These are phyloP conservation scores for Asterophora parasitica DNA, from an alignment of 768 basidiomycete genomes.

Conservation along the genomic window DNA sequence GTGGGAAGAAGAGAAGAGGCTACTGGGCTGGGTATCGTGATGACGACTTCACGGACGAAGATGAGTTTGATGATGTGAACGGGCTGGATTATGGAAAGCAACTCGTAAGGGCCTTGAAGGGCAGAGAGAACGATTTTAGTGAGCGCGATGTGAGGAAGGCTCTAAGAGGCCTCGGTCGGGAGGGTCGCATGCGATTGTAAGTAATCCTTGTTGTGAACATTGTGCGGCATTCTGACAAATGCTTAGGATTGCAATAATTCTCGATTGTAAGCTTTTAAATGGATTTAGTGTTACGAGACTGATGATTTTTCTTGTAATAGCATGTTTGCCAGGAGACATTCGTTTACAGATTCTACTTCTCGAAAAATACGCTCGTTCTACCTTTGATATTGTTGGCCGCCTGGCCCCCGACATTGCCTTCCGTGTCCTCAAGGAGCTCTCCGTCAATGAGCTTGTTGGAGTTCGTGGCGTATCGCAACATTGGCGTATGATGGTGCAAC, in stretches of 20 bases:
- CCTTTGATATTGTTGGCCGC: conserved; percentile 76
- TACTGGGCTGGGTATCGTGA: conserved; percentile 73
- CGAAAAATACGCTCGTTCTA: conserved; percentile 77
- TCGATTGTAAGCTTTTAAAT: conserved; percentile 42
- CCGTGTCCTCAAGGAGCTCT: conserved; percentile 51
- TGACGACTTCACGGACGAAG: conserved; percentile 42
- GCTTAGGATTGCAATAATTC: conserved; percentile 52
- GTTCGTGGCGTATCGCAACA: conserved; percentile 51
- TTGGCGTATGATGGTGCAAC: conserved; percentile 44
- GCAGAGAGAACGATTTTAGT: conserved; percentile 57
- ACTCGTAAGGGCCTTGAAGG: conserved; percentile 41
- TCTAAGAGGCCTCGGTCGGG: conserved; percentile 54
- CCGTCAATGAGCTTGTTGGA: conserved; percentile 56
- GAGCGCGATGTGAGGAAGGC: conserved; percentile 67
- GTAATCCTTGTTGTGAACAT: conserved; percentile 21
- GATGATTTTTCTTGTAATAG: conserved; percentile 27
- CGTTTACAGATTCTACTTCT: conserved; percentile 78
- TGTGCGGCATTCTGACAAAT: not conserved
- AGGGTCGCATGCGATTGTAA: conserved; percentile 72
- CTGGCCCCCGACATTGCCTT: conserved; percentile 63
- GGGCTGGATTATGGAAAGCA: conserved; percentile 27
- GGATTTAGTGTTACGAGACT: not conserved
- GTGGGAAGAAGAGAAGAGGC: conserved; percentile 54
- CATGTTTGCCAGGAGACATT: conserved; percentile 81
- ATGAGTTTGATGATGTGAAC: conserved; percentile 33